Evolutionary conservation across 2,329 filamentous ascomycete species (phyloP).

Genomic region (Apiospora arundinis): DNA sequence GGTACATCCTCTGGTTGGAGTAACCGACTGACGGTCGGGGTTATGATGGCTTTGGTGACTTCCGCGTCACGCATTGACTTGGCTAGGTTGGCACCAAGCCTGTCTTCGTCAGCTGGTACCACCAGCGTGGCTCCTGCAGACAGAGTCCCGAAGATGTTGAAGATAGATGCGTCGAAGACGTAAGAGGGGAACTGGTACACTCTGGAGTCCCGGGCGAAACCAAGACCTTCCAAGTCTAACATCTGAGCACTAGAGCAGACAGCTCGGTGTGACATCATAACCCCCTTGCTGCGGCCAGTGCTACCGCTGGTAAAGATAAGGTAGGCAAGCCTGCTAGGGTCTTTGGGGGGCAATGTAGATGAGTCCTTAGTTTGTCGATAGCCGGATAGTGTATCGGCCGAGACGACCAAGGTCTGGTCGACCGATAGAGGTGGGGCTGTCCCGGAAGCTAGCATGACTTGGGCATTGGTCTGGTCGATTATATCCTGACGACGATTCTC

Average conservation of each 20-base stretch:
- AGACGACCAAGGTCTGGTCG: background rate
- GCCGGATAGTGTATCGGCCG: background rate
- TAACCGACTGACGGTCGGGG: slow-evolving; percentile 8
- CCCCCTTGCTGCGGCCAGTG: slow-evolving; percentile 26
- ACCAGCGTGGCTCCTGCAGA: slow-evolving; percentile 21
- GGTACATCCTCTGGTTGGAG: slow-evolving; percentile 30
- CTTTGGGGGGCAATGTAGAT: background rate
- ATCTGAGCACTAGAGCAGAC: slow-evolving; percentile 22
- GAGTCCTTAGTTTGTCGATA: background rate
- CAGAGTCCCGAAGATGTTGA: slow-evolving; percentile 19
- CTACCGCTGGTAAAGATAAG: slow-evolving; percentile 26
- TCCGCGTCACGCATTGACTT: slow-evolving; percentile 40
- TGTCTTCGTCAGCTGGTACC: slow-evolving; percentile 20
- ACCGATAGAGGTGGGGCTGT: background rate
- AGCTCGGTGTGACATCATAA: slow-evolving; percentile 24
- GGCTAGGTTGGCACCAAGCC: slow-evolving; percentile 9
- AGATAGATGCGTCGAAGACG: slow-evolving; percentile 24
- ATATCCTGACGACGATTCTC: slow-evolving; percentile 16
- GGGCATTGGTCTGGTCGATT: slow-evolving; percentile 17
- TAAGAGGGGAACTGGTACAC: slow-evolving; percentile 24
- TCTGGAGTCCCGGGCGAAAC: slow-evolving; percentile 57
- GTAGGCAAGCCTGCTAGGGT: slow-evolving; percentile 12
- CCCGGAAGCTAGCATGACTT: slow-evolving; percentile 4
- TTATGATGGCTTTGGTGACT: slow-evolving; percentile 37
- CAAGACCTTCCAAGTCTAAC: background rate